Base-by-base conservation (phyloP, 148 eudicot genomes). In the Heliamphora exappendiculata region DNA sequence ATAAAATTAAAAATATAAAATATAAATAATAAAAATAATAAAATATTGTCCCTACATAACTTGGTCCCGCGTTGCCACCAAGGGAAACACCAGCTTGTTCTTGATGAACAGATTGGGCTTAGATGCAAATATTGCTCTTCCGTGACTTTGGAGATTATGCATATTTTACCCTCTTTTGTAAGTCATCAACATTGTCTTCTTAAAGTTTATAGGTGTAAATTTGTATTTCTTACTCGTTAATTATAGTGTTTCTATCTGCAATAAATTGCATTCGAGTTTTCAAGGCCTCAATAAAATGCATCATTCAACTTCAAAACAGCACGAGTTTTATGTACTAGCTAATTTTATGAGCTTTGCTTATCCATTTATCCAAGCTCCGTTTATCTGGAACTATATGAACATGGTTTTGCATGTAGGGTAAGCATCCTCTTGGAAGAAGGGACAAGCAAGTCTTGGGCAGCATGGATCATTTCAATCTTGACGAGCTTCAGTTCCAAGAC, bases 31-130 rank as follows among this genome's bases (percentile, higher is more conserved):
- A n/a, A n/a, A n/a, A n/a, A n/a, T n/a, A n/a, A n/a, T n/a, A n/a
- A n/a, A n/a, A n/a, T n/a, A n/a, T n/a, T n/a, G n/a, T n/a, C n/a
- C n/a, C n/a, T n/a, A n/a, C n/a, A n/a, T n/a, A n/a, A n/a, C n/a
- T n/a, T n/a, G n/a, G n/a, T n/a, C n/a, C n/a, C n/a, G n/a, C n/a
- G 73, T 76, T 90, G 94, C 63, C 67, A 16, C 20, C 31, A 67
- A 70, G 92, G 92, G 49, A 75, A 74, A 16, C 95, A 91, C 54
- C 70, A 79, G 20, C 71, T 83, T 47, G 73, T 85, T 39, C 76
- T 84, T 17, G 89, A 91, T 53, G 91, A 89, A 11, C 76, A 91
- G 78, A 63, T 89, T 53, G 95, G 95, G 14, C 5, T 87, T 4
- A 51, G 16, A 24, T 91, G 95, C 79, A 84, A 72, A 64, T 68